Evolutionary conservation across 257 asterid genomes (phyloP).

Genomic region (Salvia miltiorrhiza): DNA sequence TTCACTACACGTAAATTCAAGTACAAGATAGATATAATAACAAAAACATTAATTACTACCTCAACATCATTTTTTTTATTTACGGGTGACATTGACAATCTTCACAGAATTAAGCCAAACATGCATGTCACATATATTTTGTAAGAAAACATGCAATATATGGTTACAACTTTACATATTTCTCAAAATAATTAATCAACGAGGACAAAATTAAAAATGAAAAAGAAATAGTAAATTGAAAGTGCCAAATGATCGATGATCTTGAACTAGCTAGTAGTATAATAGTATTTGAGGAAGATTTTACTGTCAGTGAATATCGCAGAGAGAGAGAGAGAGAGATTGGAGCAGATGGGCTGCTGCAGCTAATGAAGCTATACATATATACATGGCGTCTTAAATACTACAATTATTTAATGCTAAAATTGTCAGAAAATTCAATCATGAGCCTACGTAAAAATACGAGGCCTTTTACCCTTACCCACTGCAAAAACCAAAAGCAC

Average conservation of each 20-base stretch:
- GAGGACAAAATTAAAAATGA: too few species aligned
- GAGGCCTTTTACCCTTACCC: background rate
- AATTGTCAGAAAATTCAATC: slow-evolving; percentile 29
- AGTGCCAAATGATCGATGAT: background rate
- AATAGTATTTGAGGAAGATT: slow-evolving; percentile 9
- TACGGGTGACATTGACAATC: too few species aligned
- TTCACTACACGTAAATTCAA: too few species aligned
- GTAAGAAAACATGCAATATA: too few species aligned
- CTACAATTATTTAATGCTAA: slow-evolving; percentile 1
- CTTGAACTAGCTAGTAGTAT: background rate
- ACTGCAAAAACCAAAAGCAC: slow-evolving; percentile 10
- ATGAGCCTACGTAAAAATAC: slow-evolving; percentile 27
- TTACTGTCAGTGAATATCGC: slow-evolving; percentile 17
- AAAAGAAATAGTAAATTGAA: too few species aligned
- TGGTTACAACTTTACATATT: too few species aligned
- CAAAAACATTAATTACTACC: too few species aligned
- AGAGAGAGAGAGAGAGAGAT: background rate
- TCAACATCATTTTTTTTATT: too few species aligned
- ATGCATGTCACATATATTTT: too few species aligned
- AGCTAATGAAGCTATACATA: background rate
- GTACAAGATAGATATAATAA: too few species aligned
- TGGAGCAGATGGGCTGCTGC: slow-evolving; percentile 2
- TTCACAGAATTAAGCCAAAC: too few species aligned
- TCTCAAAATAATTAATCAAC: too few species aligned
- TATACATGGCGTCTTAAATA: background rate